These are phyloP conservation scores for Meyerozyma sp. DNA, from an alignment of 1,139 yeast species.

Conservation along the genomic window DNA sequence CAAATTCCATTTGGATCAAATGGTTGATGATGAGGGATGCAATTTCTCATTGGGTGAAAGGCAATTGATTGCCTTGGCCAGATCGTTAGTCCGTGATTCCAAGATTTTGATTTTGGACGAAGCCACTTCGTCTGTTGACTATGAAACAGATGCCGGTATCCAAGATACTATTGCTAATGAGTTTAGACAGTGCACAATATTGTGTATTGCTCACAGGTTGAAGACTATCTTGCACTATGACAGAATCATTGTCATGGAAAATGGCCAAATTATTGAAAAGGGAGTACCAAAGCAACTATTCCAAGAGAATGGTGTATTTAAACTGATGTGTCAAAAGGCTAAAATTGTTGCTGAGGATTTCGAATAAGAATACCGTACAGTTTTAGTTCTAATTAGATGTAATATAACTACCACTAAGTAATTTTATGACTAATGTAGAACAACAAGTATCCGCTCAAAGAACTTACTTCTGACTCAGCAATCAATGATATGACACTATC, in stretches of 20 bases:
- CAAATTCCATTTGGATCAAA: slow-evolving; percentile 62
- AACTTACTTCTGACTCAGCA: slow-evolving; percentile 57
- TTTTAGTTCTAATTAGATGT: slow-evolving; percentile 3
- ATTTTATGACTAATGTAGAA: slow-evolving; percentile 63
- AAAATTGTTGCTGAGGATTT: slow-evolving; percentile 18
- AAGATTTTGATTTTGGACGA: slow-evolving; percentile 70
- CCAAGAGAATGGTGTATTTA: slow-evolving; percentile 17
- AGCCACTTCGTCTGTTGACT: slow-evolving; percentile 81
- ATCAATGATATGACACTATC: slow-evolving; percentile 79
- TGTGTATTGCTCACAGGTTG: slow-evolving; percentile 77
- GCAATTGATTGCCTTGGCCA: slow-evolving; percentile 68
- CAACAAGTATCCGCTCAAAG: slow-evolving; percentile 71
- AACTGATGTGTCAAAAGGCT: slow-evolving; percentile 21
- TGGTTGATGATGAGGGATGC: slow-evolving; percentile 68
- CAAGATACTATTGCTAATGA: slow-evolving; percentile 60
- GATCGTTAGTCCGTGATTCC: slow-evolving; percentile 70
- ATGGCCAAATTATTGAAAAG: slow-evolving; percentile 56
- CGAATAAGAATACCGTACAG: slow-evolving; percentile 2
- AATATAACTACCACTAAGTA: slow-evolving; percentile 6
- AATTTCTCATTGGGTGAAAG: slow-evolving; percentile 78
- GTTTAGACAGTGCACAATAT: slow-evolving; percentile 60
- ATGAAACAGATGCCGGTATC: slow-evolving; percentile 67
- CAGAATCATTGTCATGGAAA: slow-evolving; percentile 58
- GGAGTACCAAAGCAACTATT: slow-evolving; percentile 50
- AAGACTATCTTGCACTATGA: slow-evolving; percentile 65